A percentile compares a stretch with the other conserved stretches of the same genome.
Conservation (phyloP, 1,284 basidiomycete genomes). For the Inonotus hispidus region DNA sequence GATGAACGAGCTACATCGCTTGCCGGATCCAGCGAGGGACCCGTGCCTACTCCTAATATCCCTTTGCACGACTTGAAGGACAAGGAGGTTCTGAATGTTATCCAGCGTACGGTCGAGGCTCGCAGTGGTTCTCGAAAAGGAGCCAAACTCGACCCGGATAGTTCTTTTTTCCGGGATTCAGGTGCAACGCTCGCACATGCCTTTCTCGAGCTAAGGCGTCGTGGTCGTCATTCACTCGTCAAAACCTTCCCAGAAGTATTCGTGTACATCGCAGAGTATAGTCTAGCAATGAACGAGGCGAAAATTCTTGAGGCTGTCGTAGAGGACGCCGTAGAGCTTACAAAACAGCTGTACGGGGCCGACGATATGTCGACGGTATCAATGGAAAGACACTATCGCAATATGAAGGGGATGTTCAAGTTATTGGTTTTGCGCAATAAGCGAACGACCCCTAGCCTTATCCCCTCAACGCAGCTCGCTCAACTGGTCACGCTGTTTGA, state of each 20-base stretch:
- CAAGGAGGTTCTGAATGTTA: conserved; percentile 1
- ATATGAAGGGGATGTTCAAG: not conserved
- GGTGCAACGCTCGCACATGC: not conserved
- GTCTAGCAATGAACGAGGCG: not conserved
- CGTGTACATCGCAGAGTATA: not conserved
- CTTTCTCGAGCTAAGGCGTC: conserved; percentile 3
- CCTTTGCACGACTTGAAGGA: not conserved
- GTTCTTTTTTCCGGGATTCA: not conserved
- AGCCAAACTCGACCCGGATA: not conserved
- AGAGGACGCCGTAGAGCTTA: conserved; percentile 9
- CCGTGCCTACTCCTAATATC: not conserved
- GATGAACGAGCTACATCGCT: not conserved
- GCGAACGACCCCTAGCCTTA: not conserved
- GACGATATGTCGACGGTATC: not conserved
- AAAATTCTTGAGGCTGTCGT: not conserved
- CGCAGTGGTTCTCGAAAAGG: not conserved
- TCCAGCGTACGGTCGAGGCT: not conserved
- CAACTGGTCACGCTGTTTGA: not conserved
- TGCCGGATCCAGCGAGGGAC: not conserved
- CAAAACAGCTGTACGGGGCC: not conserved
- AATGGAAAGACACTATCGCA: not conserved
- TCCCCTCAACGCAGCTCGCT: not conserved
- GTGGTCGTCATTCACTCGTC: not conserved
- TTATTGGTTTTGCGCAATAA: not conserved
- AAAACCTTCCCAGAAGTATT: not conserved